Conservation (phyloP, 2,329 filamentous ascomycete species). For the Scedosporium apiospermum region DNA sequence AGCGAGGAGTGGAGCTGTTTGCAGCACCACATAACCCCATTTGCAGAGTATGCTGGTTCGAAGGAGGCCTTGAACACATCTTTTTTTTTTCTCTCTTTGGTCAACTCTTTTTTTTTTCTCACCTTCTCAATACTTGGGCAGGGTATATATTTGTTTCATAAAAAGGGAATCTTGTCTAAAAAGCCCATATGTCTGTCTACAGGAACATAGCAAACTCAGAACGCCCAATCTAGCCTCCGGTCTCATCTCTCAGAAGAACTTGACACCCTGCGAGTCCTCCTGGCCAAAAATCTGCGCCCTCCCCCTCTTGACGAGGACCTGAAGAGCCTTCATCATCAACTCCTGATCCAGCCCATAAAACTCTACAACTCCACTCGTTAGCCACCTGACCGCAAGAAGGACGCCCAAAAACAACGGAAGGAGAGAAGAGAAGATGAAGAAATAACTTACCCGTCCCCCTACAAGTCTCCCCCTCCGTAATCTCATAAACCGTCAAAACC, state of each 20-base stretch:
- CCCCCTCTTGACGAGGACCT: constrained; percentile 75
- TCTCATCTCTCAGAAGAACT: constrained; percentile 67
- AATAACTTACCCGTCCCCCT: constrained; percentile 47
- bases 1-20: too few relatives aligned
- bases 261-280: constrained; percentile 83
- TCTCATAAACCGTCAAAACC: constrained; percentile 87
- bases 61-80: too few relatives aligned
- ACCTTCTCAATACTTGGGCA: not conserved
- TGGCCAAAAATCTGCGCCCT: constrained; percentile 90
- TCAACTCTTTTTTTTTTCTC: not conserved
- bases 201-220: not conserved
- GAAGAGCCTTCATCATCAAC: constrained; percentile 68
- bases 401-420: too few relatives aligned
- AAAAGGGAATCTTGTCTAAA: not conserved
- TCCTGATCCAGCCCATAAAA: constrained; percentile 84
- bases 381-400: constrained; percentile 7
- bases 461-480: constrained; percentile 78
- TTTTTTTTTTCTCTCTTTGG: not conserved
- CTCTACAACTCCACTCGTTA: constrained; percentile 37
- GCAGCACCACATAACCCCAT: too few relatives aligned
- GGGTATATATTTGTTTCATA: too few relatives aligned
- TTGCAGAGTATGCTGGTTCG: too few relatives aligned
- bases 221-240: not conserved
- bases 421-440: constrained; percentile 2
- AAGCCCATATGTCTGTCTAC: not conserved